Evolutionary conservation across 352 stramenopile genomes (phyloP).

Genomic region (Globisporangium irregulare): DNA sequence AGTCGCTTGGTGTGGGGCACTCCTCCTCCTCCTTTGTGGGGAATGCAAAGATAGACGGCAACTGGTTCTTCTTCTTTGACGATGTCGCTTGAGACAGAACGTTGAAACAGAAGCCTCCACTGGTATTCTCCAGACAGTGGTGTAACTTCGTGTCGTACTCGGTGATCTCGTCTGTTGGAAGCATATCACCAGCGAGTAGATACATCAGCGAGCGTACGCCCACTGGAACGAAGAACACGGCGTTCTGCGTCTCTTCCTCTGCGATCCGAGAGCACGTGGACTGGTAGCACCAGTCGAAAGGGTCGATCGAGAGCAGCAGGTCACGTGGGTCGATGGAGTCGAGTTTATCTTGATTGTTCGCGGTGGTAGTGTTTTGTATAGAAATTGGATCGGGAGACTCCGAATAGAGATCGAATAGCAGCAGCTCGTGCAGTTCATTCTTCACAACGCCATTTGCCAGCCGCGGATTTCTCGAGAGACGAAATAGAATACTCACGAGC

Average conservation of each 20-base stretch:
- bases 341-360: neutral
- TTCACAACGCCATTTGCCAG: slow-evolving; percentile 35
- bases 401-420: slow-evolving; percentile 28
- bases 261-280: slow-evolving; percentile 25
- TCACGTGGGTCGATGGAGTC: slow-evolving; percentile 30
- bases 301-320: slow-evolving; percentile 41
- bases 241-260: slow-evolving; percentile 2
- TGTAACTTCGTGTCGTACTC: slow-evolving; percentile 23
- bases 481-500: slow-evolving; percentile 39
- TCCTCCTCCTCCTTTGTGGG: neutral
- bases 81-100: neutral
- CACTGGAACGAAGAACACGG: slow-evolving; percentile 37
- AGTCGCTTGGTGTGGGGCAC: neutral
- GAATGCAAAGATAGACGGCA: slow-evolving; percentile 48
- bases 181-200: slow-evolving; percentile 27
- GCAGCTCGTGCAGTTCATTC: slow-evolving; percentile 36
- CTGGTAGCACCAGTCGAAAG: slow-evolving; percentile 60
- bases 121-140: neutral
- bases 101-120: neutral
- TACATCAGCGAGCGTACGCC: slow-evolving; percentile 34
- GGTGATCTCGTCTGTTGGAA: slow-evolving; percentile 51
- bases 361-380: neutral
- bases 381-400: neutral
- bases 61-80: slow-evolving; percentile 9
- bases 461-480: slow-evolving; percentile 29